Percentiles rank a stretch among this genome's conserved stretches.
phyloP scores from a whole-genome alignment of 176 grass and related monocot species.

The Pontederia paniculata region DNA sequence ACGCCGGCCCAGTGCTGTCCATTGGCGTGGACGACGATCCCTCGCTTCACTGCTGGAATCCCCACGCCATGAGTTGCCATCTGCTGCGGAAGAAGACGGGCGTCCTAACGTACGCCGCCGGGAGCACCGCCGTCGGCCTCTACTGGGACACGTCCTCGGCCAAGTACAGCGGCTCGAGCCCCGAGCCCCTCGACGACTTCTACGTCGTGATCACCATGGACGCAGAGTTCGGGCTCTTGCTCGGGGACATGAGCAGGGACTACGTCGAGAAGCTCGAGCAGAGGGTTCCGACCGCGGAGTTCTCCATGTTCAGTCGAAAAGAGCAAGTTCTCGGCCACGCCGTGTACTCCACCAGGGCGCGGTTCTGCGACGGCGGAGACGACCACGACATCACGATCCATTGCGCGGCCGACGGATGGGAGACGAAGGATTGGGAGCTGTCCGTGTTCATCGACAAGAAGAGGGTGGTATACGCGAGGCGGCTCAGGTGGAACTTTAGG shows the following conservation, averaged over 20 bases:
- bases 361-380: conserved; percentile 9
- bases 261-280: conserved; percentile 2
- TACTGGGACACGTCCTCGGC: conserved; percentile 60
- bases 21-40: neutral
- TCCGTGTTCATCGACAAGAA: conserved; percentile 57
- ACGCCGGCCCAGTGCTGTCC: neutral
- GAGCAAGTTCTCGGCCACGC: conserved; percentile 7
- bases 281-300: neutral
- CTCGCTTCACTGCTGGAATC: neutral
- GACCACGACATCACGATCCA: conserved; percentile 17
- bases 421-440: conserved; percentile 40
- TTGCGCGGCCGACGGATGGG: conserved; percentile 27
- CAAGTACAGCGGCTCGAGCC: conserved; percentile 17
- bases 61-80: neutral
- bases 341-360: conserved; percentile 10
- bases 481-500: conserved; percentile 74
- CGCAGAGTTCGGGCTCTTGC: conserved; percentile 6
- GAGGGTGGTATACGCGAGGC: conserved; percentile 43
- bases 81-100: conserved; percentile 47
- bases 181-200: conserved; percentile 15
- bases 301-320: conserved; percentile 1
- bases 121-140: conserved; percentile 33
- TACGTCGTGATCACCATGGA: conserved; percentile 14
- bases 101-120: conserved; percentile 36
- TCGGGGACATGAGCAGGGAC: conserved; percentile 11